Conservation (phyloP, 2,329 filamentous ascomycete species). For the Alternaria panax region DNA sequence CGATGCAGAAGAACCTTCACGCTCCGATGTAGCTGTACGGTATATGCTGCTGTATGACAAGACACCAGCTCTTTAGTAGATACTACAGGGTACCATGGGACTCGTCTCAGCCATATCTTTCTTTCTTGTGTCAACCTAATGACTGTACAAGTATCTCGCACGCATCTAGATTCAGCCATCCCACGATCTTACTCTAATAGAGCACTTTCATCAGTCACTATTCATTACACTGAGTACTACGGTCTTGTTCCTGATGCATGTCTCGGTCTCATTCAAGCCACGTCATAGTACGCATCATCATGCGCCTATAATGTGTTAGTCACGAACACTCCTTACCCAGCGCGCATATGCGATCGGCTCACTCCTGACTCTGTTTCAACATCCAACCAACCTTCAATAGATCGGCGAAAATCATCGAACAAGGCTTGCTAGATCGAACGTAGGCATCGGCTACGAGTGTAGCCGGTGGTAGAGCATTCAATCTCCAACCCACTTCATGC, state of each 20-base stretch:
- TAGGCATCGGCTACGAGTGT: background rate
- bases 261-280: background rate
- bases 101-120: no score
- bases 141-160: no score
- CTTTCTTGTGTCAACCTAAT: no score
- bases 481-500: background rate
- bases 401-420: background rate
- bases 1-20: background rate
- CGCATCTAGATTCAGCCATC: no score
- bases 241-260: no score
- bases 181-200: background rate
- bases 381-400: background rate
- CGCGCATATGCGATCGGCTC: background rate
- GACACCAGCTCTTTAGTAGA: background rate
- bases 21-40: no score
- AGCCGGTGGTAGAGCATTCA: background rate
- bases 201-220: no score
- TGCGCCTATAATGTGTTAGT: background rate
- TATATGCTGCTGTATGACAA: no score
- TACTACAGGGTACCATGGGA: no score
- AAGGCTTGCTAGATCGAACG: background rate
- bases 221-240: no score
- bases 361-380: background rate
- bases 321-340: background rate
- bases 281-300: background rate